A percentile compares a stretch with the other conserved stretches of the same genome.
Evolutionary conservation across 305 asterid species (phyloP).

Genomic region (Plantago coronopus): DNA sequence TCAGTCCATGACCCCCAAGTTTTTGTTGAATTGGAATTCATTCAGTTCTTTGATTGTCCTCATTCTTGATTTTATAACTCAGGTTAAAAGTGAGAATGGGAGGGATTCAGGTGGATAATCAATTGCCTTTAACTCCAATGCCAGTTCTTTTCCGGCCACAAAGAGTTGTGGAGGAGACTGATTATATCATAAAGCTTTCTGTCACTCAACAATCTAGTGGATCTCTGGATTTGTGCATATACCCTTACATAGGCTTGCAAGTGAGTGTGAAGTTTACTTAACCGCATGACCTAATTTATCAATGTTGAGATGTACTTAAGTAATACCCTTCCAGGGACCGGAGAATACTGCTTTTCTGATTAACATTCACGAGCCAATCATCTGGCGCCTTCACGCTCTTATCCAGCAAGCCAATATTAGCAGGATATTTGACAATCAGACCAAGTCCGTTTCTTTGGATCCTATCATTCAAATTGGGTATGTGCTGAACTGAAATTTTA

Average conservation of each 20-base stretch:
- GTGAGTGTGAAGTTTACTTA: slow-evolving; percentile 43
- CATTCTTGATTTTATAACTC: slow-evolving; percentile 33
- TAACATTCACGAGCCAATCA: slow-evolving; percentile 93
- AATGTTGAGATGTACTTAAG: slow-evolving; percentile 24
- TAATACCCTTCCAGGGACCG: slow-evolving; percentile 65
- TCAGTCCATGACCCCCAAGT: not conserved
- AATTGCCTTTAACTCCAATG: slow-evolving; percentile 93
- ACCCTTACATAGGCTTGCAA: slow-evolving; percentile 95
- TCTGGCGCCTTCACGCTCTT: slow-evolving; percentile 97
- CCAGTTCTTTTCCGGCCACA: slow-evolving; percentile 98
- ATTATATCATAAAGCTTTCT: slow-evolving; percentile 83
- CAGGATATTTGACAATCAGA: slow-evolving; percentile 54
- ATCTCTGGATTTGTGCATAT: slow-evolving; percentile 77
- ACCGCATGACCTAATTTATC: slow-evolving; percentile 23
- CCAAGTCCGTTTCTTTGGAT: slow-evolving; percentile 93
- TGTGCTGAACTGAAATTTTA: slow-evolving; percentile 21
- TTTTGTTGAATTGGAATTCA: not conserved
- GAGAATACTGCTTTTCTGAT: slow-evolving; percentile 89
- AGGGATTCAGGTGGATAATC: slow-evolving; percentile 94
- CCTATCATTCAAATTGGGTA: slow-evolving; percentile 95
- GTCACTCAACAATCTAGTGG: slow-evolving; percentile 95
- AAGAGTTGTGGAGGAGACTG: slow-evolving; percentile 77
- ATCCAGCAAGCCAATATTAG: slow-evolving; percentile 72
- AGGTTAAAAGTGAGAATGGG: slow-evolving; percentile 91
- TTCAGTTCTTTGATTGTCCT: slow-evolving; percentile 17